Evolutionary conservation across 805 yeast species (phyloP), one percentile per base, ranked within the genome.

Genomic region (Pichia paraexigua): DNA sequence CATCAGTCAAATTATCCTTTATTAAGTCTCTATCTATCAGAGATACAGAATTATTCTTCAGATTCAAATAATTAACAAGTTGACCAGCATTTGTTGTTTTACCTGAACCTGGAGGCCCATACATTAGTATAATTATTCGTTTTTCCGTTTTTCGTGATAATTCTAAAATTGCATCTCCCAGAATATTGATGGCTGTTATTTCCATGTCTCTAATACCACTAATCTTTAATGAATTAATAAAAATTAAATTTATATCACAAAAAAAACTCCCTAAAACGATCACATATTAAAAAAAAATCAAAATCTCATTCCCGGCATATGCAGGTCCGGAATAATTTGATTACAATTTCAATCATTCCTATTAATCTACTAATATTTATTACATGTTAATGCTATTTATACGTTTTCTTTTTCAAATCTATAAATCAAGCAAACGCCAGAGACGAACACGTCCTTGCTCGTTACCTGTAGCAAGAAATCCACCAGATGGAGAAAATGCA

Each of bases 381-480:
- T 30, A 30, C 35, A 30, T 30, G 35, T 30, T 35, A 15, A 17
- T n/a, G 20, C 18, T 35, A n/a, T 35, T 17, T 35, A 35, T 35
- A 35, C 20, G 20, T 35, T 35, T n/a, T 35, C n/a, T 35, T n/a
- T n/a, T 35, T 17, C 3, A n/a, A n/a, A n/a, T 17, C 20, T 43
- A 46, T 12, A 46, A 5, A 30, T 50, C 53, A 5, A 50, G 53
- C 13, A 94, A 67, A 63, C 85, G 79, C 95, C 96, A 94, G 51
- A 94, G 73, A 58, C 98, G 82, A 10, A 85, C 94, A 63, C 80
- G 83, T 11, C 99, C 99, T 25, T 82, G 87, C 61, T 88, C 95
- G 61, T 91, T 92, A 56, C 96, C 99, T 1, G 89, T 79, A 18
- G 91, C 88, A 46, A 94, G 66, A 83, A 91, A 80, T 67, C 88